Evolutionary conservation across 768 basidiomycete genomes (phyloP).

Genomic region (Cytidiella melzeri): DNA sequence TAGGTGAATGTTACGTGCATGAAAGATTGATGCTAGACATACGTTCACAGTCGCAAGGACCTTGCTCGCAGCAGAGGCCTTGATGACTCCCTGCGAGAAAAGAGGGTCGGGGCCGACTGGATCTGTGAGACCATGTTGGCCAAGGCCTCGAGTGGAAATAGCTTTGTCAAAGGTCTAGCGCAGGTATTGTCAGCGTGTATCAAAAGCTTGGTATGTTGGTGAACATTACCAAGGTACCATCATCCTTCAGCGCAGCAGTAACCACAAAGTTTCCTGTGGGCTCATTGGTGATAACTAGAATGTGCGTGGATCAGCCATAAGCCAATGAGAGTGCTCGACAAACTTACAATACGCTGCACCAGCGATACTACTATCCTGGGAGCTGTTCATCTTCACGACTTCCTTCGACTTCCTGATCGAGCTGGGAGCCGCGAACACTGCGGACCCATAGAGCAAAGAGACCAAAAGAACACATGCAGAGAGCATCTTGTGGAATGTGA

Average conservation of each 20-base stretch:
- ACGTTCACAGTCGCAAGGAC: conserved; percentile 20
- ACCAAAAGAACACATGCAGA: conserved; percentile 1
- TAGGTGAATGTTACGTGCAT: background rate
- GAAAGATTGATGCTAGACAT: background rate
- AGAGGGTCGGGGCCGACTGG: conserved; percentile 17
- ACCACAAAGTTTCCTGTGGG: conserved; percentile 39
- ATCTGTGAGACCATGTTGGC: conserved; percentile 14
- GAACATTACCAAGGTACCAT: conserved; percentile 35
- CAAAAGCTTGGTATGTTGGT: background rate
- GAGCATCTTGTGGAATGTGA: conserved; percentile 1
- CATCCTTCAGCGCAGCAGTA: conserved; percentile 34
- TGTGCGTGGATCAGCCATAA: background rate
- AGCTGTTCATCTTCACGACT: background rate
- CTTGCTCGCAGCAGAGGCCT: conserved; percentile 17
- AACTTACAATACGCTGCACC: conserved; percentile 6
- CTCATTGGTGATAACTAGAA: conserved; percentile 45
- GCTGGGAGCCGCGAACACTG: conserved; percentile 1
- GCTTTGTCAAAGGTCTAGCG: conserved; percentile 15
- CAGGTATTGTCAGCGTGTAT: background rate
- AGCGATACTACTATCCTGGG: background rate
- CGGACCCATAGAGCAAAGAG: conserved; percentile 5
- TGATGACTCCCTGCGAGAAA: conserved; percentile 21
- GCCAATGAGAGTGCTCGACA: background rate
- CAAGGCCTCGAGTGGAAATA: conserved; percentile 14
- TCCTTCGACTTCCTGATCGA: background rate